phyloP scores from a whole-genome alignment of 495 filamentous ascomycete species.

The Pyrenula aspistea region DNA sequence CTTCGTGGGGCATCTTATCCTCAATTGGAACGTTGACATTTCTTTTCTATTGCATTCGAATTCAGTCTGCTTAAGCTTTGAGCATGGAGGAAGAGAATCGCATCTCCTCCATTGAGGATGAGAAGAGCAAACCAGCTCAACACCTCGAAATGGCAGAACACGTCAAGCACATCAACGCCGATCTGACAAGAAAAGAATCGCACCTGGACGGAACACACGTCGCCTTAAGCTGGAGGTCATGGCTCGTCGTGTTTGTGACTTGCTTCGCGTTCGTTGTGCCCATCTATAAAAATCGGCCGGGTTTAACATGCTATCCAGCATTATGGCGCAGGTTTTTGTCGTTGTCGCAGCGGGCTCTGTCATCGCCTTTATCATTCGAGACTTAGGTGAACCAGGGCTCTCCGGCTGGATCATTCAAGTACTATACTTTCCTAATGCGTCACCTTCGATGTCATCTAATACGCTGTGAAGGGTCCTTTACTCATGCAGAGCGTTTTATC shows the following conservation, averaged over 20 bases:
- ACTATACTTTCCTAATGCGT: not conserved
- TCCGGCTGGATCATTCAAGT: conserved; percentile 44
- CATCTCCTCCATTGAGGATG: not conserved
- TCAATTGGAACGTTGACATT: too few relatives aligned
- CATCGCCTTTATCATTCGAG: conserved; percentile 40
- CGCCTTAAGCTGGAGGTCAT: conserved; percentile 3
- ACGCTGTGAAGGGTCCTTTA: conserved; percentile 26
- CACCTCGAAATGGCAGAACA: not conserved
- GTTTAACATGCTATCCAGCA: conserved; percentile 7
- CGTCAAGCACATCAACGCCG: not conserved
- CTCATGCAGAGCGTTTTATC: conserved; percentile 42
- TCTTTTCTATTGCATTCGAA: too few relatives aligned
- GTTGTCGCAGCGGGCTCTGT: conserved; percentile 41
- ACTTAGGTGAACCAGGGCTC: conserved; percentile 34
- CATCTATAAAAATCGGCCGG: too few relatives aligned
- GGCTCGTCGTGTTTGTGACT: conserved; percentile 16
- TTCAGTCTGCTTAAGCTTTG: too few relatives aligned
- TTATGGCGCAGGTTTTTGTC: conserved; percentile 39
- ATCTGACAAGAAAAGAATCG: not conserved
- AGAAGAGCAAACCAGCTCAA: not conserved
- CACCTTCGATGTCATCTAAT: not conserved
- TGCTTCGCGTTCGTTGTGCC: conserved; percentile 9
- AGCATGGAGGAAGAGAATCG: not conserved
- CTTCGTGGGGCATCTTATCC: too few relatives aligned
- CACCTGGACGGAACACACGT: not conserved